These are phyloP conservation scores for Naganishia sp. DNA, from an alignment of 1,284 basidiomycete species.

Conservation along the genomic window DNA sequence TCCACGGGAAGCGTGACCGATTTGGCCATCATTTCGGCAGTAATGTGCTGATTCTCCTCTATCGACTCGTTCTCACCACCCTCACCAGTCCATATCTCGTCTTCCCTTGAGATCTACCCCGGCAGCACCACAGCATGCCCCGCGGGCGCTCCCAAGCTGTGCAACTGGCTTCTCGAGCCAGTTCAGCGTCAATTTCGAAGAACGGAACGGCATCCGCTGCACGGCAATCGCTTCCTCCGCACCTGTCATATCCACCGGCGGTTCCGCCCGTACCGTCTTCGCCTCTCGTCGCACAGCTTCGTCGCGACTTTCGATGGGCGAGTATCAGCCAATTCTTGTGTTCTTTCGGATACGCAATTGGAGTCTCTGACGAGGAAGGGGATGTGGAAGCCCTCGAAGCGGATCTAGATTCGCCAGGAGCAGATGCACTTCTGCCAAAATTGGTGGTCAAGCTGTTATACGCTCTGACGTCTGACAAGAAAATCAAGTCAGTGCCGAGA, in stretches of 20 bases:
- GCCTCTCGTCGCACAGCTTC: constrained; percentile 46
- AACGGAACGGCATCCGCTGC: too few species aligned
- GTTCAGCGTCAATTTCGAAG: neutral
- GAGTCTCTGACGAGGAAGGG: constrained; percentile 35
- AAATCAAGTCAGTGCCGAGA: constrained; percentile 53
- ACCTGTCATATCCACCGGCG: constrained; percentile 7
- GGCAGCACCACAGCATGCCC: neutral
- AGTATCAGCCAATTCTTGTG: constrained; percentile 52
- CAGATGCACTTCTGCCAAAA: constrained; percentile 51
- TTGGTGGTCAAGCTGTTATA: constrained; percentile 56
- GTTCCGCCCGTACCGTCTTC: constrained; percentile 37
- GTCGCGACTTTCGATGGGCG: constrained; percentile 54
- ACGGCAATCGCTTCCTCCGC: neutral
- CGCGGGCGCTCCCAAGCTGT: constrained; percentile 11
- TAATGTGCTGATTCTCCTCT: too few species aligned
- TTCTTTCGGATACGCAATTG: constrained; percentile 53
- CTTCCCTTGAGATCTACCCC: too few species aligned
- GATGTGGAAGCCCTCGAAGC: constrained; percentile 53
- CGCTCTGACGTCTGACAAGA: constrained; percentile 57
- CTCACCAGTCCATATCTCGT: too few species aligned
- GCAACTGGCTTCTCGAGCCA: neutral
- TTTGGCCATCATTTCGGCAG: too few species aligned
- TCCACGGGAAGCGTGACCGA: too few species aligned
- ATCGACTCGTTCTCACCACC: too few species aligned
- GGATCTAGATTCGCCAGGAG: constrained; percentile 56